These are phyloP conservation scores for Pythium rhizo-oryzae DNA, from an alignment of 352 stramenopile genomes.

Conservation along the genomic window DNA sequence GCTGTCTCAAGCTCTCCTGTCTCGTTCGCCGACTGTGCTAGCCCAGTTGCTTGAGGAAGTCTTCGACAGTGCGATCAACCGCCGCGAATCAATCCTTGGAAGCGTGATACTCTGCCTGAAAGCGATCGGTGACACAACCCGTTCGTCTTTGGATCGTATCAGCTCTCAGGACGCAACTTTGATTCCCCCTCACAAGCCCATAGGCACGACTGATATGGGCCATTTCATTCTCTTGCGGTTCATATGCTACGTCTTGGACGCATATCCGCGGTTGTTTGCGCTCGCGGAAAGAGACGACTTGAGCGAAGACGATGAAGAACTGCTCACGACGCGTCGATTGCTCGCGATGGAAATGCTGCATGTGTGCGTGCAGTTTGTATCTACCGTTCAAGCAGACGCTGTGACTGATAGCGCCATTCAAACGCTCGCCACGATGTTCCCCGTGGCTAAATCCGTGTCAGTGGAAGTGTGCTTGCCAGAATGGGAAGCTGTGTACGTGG, in stretches of 20 bases:
- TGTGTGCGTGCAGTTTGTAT: conserved; percentile 56
- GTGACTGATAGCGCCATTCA: background rate
- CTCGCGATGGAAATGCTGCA: conserved; percentile 57
- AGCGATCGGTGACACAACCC: conserved; percentile 45
- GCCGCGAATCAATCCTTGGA: conserved; percentile 56
- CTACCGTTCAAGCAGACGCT: conserved; percentile 26
- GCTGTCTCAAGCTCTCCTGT: conserved; percentile 48
- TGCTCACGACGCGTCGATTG: conserved; percentile 44
- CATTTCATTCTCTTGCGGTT: conserved; percentile 62
- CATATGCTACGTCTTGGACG: conserved; percentile 64
- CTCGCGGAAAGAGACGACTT: conserved; percentile 67
- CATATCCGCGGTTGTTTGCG: conserved; percentile 48
- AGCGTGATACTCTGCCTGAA: conserved; percentile 60
- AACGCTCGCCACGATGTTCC: background rate
- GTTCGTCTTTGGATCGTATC: conserved; percentile 42
- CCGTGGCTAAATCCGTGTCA: background rate
- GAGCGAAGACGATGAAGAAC: conserved; percentile 67
- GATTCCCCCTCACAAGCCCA: background rate
- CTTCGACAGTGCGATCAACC: conserved; percentile 51
- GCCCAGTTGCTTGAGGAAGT: conserved; percentile 57
- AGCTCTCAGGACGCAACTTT: conserved; percentile 1
- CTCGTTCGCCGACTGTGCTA: conserved; percentile 45
- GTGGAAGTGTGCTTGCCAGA: conserved; percentile 30
- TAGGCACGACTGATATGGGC: conserved; percentile 30
- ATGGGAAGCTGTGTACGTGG: conserved; percentile 63